Evolutionary conservation across 2,329 filamentous ascomycete genomes (phyloP).

Genomic region (Drechslerella dactyloides): DNA sequence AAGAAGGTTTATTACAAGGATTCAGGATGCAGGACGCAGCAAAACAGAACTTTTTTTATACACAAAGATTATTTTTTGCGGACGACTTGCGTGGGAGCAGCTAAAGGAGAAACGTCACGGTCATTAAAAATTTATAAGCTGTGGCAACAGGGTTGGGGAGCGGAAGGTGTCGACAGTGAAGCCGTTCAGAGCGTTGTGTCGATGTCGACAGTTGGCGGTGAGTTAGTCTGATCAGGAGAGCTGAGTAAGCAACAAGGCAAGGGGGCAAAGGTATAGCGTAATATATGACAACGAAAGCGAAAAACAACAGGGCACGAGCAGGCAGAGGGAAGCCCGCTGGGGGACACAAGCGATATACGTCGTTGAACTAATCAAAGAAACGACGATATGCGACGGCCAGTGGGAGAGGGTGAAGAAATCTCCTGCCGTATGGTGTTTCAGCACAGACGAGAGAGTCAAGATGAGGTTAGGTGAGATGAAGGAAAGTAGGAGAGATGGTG

Average conservation of each 20-base stretch:
- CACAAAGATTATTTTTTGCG: conserved; percentile 10
- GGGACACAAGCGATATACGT: conserved; percentile 39
- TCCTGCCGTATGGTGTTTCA: too few species aligned
- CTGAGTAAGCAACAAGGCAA: conserved; percentile 47
- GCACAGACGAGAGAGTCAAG: too few species aligned
- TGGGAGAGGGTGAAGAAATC: neutral
- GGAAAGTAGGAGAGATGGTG: conserved; percentile 5
- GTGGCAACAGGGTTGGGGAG: conserved; percentile 31
- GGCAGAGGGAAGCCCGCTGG: neutral
- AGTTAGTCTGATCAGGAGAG: conserved; percentile 27
- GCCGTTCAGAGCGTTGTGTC: conserved; percentile 23
- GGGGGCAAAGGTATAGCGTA: conserved; percentile 7
- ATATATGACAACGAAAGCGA: conserved; percentile 8
- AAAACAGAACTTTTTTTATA: conserved; percentile 41
- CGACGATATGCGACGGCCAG: conserved; percentile 25
- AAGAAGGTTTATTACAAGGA: conserved; percentile 10
- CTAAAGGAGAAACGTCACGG: conserved; percentile 42
- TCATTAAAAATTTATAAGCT: conserved; percentile 32
- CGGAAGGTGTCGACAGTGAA: conserved; percentile 6
- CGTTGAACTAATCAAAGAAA: conserved; percentile 51
- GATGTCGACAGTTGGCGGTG: conserved; percentile 47
- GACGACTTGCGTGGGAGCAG: conserved; percentile 2
- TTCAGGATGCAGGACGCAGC: conserved; percentile 9
- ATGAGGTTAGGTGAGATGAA: neutral
- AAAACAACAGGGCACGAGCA: neutral